Evolutionary conservation across 495 filamentous ascomycete species (phyloP).

Genomic region (Talaromyces ruber): DNA sequence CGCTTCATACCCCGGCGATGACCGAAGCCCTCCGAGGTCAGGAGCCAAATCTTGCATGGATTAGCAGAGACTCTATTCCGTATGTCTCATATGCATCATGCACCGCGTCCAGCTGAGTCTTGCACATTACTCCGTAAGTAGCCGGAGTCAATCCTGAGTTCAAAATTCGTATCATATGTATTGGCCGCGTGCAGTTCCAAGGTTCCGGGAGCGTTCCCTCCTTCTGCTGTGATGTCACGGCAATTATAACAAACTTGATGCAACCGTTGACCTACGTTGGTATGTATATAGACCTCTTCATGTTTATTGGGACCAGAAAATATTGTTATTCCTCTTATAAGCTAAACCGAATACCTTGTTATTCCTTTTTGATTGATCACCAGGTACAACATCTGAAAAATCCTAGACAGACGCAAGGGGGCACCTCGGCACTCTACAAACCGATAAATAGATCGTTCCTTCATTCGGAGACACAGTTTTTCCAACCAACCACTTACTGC

Average conservation of each 20-base stretch:
- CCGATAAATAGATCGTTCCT: background rate
- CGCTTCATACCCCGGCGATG: background rate
- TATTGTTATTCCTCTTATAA: background rate
- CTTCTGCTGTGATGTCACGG: background rate
- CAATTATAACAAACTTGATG: background rate
- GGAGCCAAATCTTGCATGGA: background rate
- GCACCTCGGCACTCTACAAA: background rate
- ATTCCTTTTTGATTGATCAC: background rate
- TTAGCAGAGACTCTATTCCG: background rate
- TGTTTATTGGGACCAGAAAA: background rate
- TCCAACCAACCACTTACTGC: background rate
- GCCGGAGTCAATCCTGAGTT: background rate
- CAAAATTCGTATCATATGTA: background rate
- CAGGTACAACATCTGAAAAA: background rate
- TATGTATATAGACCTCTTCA: background rate
- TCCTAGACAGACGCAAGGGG: background rate
- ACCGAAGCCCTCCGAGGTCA: background rate
- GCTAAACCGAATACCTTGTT: constrained; percentile 10
- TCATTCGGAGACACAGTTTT: background rate
- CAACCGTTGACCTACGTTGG: background rate
- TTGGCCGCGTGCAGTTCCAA: background rate
- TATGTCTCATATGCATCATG: background rate
- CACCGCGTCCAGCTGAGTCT: background rate
- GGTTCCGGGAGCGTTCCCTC: background rate
- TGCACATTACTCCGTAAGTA: background rate